Conservation (phyloP, 495 filamentous ascomycete genomes). For the Penicillium macrosclerotiorum region DNA sequence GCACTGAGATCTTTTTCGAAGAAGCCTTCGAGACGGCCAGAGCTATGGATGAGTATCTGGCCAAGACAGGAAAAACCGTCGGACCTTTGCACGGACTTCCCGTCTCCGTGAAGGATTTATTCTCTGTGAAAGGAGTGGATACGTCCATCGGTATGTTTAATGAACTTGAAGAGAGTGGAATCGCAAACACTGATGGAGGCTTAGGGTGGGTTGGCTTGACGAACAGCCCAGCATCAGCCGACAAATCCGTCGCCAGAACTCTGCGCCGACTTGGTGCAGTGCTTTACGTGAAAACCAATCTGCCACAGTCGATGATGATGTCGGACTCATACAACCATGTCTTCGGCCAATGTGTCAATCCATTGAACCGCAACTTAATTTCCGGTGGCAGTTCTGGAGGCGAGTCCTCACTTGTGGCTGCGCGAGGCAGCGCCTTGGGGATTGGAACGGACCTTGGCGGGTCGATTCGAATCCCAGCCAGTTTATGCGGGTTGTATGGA, state of each 20-base stretch:
- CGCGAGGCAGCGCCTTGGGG: slow-evolving; percentile 58
- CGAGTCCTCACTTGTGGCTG: slow-evolving; percentile 61
- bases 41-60: slow-evolving; percentile 41
- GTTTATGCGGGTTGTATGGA: slow-evolving; percentile 62
- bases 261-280: slow-evolving; percentile 46
- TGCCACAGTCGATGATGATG: slow-evolving; percentile 62
- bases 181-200: too few species aligned
- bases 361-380: slow-evolving; percentile 54
- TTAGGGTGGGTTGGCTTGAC: slow-evolving; percentile 39
- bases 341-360: slow-evolving; percentile 53
- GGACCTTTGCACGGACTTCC: slow-evolving; percentile 69
- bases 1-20: slow-evolving; percentile 64
- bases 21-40: slow-evolving; percentile 41
- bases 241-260: slow-evolving; percentile 29
- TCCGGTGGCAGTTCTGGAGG: slow-evolving; percentile 65
- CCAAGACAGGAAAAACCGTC: slow-evolving; percentile 37
- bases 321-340: slow-evolving; percentile 46
- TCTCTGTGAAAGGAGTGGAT: slow-evolving; percentile 57
- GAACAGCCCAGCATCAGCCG: slow-evolving; percentile 26
- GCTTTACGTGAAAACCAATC: slow-evolving; percentile 62
- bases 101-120: slow-evolving; percentile 65
- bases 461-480: slow-evolving; percentile 64
- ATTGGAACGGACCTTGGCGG: slow-evolving; percentile 71
- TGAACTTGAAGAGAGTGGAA: too few species aligned
- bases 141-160: slow-evolving; percentile 47